A percentile compares a stretch with the other conserved stretches of the same genome.
Conservation (phyloP, 495 filamentous ascomycete genomes). For the Penicillium atrosanguineum region DNA sequence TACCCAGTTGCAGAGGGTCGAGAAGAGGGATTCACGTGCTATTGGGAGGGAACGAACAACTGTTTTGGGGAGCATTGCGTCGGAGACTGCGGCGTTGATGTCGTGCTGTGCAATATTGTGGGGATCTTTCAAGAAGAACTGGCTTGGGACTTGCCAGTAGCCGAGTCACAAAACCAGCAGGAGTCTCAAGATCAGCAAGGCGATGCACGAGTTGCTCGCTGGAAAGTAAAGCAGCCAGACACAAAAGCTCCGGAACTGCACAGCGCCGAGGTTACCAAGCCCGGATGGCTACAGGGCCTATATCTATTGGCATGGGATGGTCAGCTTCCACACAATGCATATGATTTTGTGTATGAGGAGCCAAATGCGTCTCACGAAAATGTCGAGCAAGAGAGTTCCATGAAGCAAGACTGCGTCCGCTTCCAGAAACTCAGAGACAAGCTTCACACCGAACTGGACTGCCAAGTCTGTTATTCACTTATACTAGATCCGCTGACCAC, state of each 20-base stretch:
- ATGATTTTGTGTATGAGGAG: constrained; percentile 53
- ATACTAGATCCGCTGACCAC: constrained; percentile 81
- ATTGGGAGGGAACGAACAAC: constrained; percentile 46
- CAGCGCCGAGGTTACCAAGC: constrained; percentile 14
- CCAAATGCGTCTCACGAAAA: constrained; percentile 29
- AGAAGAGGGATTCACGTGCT: constrained; percentile 67
- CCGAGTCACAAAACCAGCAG: constrained; percentile 17
- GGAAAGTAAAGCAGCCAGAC: constrained; percentile 31
- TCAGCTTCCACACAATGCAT: constrained; percentile 30
- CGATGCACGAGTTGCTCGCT: constrained; percentile 39
- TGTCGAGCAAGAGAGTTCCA: constrained; percentile 40
- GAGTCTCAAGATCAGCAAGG: constrained; percentile 12
- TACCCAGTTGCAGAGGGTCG: constrained; percentile 67
- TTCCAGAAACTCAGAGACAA: constrained; percentile 58
- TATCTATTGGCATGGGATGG: constrained; percentile 33
- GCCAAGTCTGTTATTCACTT: constrained; percentile 80
- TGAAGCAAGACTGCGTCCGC: constrained; percentile 48
- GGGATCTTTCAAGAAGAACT: constrained; percentile 50
- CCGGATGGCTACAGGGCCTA: constrained; percentile 25
- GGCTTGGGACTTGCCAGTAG: constrained; percentile 22
- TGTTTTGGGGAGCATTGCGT: constrained; percentile 71
- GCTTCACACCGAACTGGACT: constrained; percentile 70
- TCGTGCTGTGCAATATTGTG: constrained; percentile 66
- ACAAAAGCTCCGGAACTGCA: constrained; percentile 1
- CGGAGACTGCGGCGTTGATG: constrained; percentile 73